Base-by-base conservation (phyloP, 768 basidiomycete species). In the Hericium coralloides region DNA sequence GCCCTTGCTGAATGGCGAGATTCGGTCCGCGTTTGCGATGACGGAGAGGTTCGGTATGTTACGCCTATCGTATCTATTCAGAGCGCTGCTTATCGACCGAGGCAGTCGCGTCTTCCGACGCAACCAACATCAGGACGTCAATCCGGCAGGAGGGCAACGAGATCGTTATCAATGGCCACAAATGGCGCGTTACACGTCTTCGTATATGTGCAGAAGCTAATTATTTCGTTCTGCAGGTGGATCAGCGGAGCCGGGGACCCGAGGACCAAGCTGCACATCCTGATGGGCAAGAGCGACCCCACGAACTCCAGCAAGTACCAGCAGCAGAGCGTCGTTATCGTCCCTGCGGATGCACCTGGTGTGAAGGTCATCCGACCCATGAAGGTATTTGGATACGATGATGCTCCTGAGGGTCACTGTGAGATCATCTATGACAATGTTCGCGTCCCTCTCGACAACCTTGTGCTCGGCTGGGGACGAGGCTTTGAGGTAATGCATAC, bases 161-260 rank as follows among this genome's bases (percentile, higher is more conserved):
- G 60, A 91, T 98, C 60, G 85, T 95, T 60, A 85, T 99, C 59
- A 95, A 89, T 65, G 97, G 95, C 0, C 92, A 94, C 72, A 99
- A 99, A 80, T 98, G 95, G 95, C 90, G 57, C 22, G 68, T 60
- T 23, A 38, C 31, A 38, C 41, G n/a, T 55, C 8, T 52, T 15
- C 31, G 22, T 37, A 5, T 36, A 14, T 4, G 31, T 12, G 4
- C n/a, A 15, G 38, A 52, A 18, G 53, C n/a, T 9, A 17, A 52
- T 37, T 39, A 9, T 17, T 17, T 22, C 17, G 15, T 26, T 50
- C 22, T 48, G 18, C 58, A 94, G 89, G 92, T 98, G 91, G 89
- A 98, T 98, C 69, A 94, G 92, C 26, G 95, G 95, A 52, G 95
- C 95, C 7, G 94, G 94, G 17, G 94, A 98, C 69, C 93, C 93